Evolutionary conservation across 2,329 filamentous ascomycete genomes (phyloP), one percentile per base, ranked within the genome.

Genomic region (Cercospora beticola): DNA sequence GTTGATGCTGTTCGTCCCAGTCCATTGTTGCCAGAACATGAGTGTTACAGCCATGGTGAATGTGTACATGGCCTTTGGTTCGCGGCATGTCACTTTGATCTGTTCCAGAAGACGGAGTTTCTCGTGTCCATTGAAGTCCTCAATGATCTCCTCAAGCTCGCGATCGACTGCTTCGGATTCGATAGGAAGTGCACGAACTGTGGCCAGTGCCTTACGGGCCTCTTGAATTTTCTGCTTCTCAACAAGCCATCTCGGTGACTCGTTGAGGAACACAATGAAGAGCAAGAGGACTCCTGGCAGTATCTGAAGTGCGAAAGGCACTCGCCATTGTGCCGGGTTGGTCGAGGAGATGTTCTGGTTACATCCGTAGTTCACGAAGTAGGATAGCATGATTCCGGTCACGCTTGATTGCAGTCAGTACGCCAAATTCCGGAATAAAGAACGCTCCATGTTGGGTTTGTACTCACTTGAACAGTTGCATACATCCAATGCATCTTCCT

Each of bases 291-390:
- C 80, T 16, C 84, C 84, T 0, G 85, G 85, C 1, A 86, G 78
- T 65, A 86, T 83, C 74, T 87, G 84, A 9, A 86, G 77, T 1
- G 82, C 83, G 23, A 86, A 84, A 0, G 85, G 84, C 4, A 86
- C 78, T 7, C 84, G 81, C 84, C 85, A 87, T 75, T 86, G 85
- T n/a, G 79, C 80, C 2, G 83, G 81, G 43, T 80, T 79, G 4
- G 79, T 76, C 10, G 75, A 67, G n/a, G 77, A 79, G 63, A 86
- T 81, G 60, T 82, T 80, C 28, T 81, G 76, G 21, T 80, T 76
- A 57, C 85, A 83, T 40, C 84, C 84, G 70, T 85, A 86, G 74
- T 86, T 84, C 64, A 86, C 80, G 77, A 85, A 86, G 77, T 85
- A 86, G 40, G 82, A 81, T 18, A 85, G 75, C 62, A 83, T 85